phyloP scores from a whole-genome alignment of 2,329 filamentous ascomycete genomes.

The Fusarium sp. region DNA sequence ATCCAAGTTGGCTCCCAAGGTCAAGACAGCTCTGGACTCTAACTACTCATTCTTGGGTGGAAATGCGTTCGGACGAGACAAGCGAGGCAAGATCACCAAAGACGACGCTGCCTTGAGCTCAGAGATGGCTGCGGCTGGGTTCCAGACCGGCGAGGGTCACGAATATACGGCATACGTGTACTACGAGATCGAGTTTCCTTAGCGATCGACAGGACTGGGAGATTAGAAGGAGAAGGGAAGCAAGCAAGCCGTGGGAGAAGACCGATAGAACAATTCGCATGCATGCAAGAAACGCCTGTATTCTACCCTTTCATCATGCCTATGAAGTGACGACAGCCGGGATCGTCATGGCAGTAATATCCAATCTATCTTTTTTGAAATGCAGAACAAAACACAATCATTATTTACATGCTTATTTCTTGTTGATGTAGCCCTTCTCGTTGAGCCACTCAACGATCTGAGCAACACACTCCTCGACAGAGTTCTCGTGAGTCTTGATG shows the following conservation, averaged over 20 bases:
- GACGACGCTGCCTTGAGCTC: slow-evolving; percentile 84
- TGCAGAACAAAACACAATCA: slow-evolving; percentile 27
- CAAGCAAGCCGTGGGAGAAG: slow-evolving; percentile 4
- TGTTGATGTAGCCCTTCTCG: slow-evolving; percentile 67
- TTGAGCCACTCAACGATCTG: slow-evolving; percentile 86
- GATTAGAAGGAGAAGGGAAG: slow-evolving; percentile 1
- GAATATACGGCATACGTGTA: slow-evolving; percentile 98
- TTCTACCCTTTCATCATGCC: slow-evolving; percentile 46
- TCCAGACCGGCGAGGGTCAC: slow-evolving; percentile 75
- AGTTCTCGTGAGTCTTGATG: slow-evolving; percentile 83
- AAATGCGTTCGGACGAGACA: slow-evolving; percentile 93
- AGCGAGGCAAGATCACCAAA: slow-evolving; percentile 90
- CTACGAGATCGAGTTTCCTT: slow-evolving; percentile 88
- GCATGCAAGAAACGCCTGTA: slow-evolving; percentile 49
- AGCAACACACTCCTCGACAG: slow-evolving; percentile 88
- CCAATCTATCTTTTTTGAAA: slow-evolving; percentile 42
- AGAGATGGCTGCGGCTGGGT: slow-evolving; percentile 84
- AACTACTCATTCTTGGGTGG: slow-evolving; percentile 93
- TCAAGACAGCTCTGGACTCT: slow-evolving; percentile 81
- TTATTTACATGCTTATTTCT: slow-evolving; percentile 42
- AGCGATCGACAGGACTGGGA: slow-evolving; percentile 22
- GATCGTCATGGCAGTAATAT: slow-evolving; percentile 47
- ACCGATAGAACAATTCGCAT: slow-evolving; percentile 33
- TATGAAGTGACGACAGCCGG: slow-evolving; percentile 40
- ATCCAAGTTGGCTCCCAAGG: slow-evolving; percentile 83